Conservation (phyloP, 345 rosid genomes). For the Rhizophora apiculata region DNA sequence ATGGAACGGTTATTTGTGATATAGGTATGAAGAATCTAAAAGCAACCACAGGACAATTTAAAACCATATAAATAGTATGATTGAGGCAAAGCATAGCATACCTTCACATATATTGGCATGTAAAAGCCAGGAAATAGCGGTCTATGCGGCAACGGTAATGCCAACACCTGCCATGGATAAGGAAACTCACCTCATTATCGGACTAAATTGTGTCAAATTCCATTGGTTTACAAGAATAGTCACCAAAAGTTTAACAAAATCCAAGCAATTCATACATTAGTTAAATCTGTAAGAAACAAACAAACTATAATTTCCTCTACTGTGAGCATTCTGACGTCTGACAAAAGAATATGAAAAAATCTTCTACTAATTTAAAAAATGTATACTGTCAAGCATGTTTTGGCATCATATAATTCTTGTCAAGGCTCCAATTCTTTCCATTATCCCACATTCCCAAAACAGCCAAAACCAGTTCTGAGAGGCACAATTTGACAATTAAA, state of each 20-base stretch:
- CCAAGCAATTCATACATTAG: background rate
- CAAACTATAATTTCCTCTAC: background rate
- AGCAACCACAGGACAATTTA: background rate
- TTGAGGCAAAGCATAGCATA: slow-evolving; percentile 23
- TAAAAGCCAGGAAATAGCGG: slow-evolving; percentile 97
- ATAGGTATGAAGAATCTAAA: background rate
- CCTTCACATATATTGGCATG: slow-evolving; percentile 98
- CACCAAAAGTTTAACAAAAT: background rate
- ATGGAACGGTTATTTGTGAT: too few species aligned
- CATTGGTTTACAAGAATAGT: background rate
- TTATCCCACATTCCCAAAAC: background rate
- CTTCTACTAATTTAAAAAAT: background rate
- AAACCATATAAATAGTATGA: background rate
- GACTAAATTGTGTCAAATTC: background rate
- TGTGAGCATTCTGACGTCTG: too few species aligned
- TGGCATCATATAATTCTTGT: too few species aligned
- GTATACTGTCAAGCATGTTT: too few species aligned
- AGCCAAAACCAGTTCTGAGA: background rate
- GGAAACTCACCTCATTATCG: slow-evolving; percentile 1
- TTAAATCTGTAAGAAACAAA: background rate
- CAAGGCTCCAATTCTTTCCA: background rate
- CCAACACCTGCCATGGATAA: slow-evolving; percentile 67
- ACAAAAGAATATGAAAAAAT: too few species aligned
- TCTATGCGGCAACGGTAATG: slow-evolving; percentile 84
- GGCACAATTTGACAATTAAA: background rate